These are phyloP conservation scores for Spergularia marina DNA, from an alignment of 148 eudicot genomes.

Conservation along the genomic window DNA sequence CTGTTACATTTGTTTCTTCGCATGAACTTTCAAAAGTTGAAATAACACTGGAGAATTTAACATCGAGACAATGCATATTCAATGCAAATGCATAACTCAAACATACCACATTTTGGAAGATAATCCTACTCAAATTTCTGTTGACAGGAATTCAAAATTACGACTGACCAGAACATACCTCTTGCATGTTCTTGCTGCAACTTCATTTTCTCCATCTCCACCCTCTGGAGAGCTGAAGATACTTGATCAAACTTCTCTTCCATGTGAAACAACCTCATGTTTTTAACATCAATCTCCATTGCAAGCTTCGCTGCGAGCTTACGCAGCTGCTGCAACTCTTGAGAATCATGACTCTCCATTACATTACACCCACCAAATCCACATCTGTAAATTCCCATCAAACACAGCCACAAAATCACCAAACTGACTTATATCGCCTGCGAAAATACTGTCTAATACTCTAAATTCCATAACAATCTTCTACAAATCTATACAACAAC, in stretches of 20 bases:
- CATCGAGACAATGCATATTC: too few relatives aligned
- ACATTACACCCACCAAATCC: conserved; percentile 5
- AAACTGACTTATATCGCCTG: not conserved
- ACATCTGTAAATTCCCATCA: conserved; percentile 3
- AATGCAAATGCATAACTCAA: too few relatives aligned
- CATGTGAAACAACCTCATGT: conserved; percentile 24
- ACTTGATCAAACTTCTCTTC: conserved; percentile 24
- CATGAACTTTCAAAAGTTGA: too few relatives aligned
- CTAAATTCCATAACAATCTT: not conserved
- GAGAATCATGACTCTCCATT: conserved; percentile 6
- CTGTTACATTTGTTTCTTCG: too few relatives aligned
- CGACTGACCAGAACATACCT: conserved; percentile 20
- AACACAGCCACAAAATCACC: conserved; percentile 1
- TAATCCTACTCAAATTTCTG: not conserved
- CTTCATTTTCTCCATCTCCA: conserved; percentile 20
- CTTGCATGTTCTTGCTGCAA: conserved; percentile 24
- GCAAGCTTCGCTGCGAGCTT: conserved; percentile 30
- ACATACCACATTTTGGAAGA: not conserved
- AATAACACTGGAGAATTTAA: too few relatives aligned
- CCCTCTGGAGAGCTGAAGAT: conserved; percentile 12
- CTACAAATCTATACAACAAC: not conserved
- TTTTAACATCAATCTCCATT: conserved; percentile 33
- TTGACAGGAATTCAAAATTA: not conserved
- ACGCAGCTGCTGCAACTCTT: conserved; percentile 26
- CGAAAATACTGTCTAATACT: not conserved